Evolutionary conservation across 176 grass and related monocot genomes (phyloP).

Genomic region (Bonia amplexicaulis): DNA sequence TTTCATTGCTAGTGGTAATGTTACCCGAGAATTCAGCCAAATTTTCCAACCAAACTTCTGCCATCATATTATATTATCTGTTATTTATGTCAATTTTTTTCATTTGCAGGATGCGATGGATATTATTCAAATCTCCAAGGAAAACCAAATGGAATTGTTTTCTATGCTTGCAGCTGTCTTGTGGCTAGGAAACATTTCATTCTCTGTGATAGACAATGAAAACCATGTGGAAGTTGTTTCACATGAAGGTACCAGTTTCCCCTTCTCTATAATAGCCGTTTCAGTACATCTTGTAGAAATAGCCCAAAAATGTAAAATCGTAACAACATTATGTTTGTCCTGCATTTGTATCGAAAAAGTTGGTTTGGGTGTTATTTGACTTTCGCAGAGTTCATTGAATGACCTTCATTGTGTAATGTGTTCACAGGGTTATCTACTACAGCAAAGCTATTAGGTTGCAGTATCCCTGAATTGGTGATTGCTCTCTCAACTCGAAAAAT

Average conservation of each 20-base stretch:
- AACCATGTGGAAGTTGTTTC: slow-evolving; percentile 88
- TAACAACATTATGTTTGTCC: neutral
- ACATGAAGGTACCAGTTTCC: slow-evolving; percentile 62
- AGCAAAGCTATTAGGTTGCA: slow-evolving; percentile 81
- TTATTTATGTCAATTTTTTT: slow-evolving; percentile 23
- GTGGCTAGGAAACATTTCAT: slow-evolving; percentile 92
- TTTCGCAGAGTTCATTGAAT: neutral
- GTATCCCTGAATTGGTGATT: slow-evolving; percentile 50
- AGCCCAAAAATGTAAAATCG: neutral
- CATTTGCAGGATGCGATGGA: slow-evolving; percentile 68
- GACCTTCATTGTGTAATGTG: slow-evolving; percentile 13
- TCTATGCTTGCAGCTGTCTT: slow-evolving; percentile 79
- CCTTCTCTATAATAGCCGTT: neutral
- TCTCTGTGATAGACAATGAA: slow-evolving; percentile 89
- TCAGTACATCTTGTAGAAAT: neutral
- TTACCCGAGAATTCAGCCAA: slow-evolving; percentile 8
- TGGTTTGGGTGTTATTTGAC: neutral
- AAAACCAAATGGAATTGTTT: slow-evolving; percentile 86
- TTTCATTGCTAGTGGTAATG: slow-evolving; percentile 69
- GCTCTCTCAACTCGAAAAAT: slow-evolving; percentile 85
- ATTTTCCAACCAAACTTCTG: neutral
- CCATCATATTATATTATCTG: slow-evolving; percentile 14
- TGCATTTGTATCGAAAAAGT: neutral
- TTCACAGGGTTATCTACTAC: slow-evolving; percentile 60
- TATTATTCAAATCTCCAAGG: slow-evolving; percentile 69